Evolutionary conservation across 2,329 filamentous ascomycete genomes (phyloP).

Genomic region (Oidium heveae): DNA sequence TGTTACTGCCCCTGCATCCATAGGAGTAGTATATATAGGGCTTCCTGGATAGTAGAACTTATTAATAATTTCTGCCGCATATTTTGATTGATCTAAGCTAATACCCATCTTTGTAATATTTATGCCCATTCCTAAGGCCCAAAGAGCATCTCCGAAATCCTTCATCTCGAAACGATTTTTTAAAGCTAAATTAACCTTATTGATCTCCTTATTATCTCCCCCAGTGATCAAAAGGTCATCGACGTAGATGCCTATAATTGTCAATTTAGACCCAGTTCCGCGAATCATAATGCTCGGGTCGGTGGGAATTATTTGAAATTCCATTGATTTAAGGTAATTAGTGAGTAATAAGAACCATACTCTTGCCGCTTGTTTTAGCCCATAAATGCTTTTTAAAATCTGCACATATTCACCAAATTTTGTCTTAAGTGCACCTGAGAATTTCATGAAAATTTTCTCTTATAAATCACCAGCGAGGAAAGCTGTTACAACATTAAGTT

Average conservation of each 20-base stretch:
- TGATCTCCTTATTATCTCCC: neutral
- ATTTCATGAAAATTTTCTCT: conserved; percentile 6
- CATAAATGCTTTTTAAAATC: neutral
- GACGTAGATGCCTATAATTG: neutral
- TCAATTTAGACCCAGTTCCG: neutral
- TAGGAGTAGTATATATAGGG: neutral
- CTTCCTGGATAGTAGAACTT: too few relatives aligned
- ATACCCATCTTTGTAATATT: too few relatives aligned
- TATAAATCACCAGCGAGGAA: conserved; percentile 13
- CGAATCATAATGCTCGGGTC: neutral
- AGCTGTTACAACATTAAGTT: conserved; percentile 2
- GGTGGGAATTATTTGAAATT: neutral
- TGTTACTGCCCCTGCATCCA: neutral
- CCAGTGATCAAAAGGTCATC: neutral
- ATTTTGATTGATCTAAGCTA: too few relatives aligned
- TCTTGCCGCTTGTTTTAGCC: neutral
- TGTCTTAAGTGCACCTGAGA: neutral
- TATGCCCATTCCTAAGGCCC: neutral
- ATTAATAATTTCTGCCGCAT: too few relatives aligned
- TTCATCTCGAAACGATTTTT: neutral
- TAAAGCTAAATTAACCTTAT: neutral
- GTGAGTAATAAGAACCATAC: conserved; percentile 2
- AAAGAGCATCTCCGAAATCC: neutral
- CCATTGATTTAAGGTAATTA: conserved; percentile 1
- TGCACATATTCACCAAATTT: neutral